A percentile compares a stretch with the other conserved stretches of the same genome.
Evolutionary conservation across 768 basidiomycete species (phyloP).

Genomic region (Tremella mesenterica): DNA sequence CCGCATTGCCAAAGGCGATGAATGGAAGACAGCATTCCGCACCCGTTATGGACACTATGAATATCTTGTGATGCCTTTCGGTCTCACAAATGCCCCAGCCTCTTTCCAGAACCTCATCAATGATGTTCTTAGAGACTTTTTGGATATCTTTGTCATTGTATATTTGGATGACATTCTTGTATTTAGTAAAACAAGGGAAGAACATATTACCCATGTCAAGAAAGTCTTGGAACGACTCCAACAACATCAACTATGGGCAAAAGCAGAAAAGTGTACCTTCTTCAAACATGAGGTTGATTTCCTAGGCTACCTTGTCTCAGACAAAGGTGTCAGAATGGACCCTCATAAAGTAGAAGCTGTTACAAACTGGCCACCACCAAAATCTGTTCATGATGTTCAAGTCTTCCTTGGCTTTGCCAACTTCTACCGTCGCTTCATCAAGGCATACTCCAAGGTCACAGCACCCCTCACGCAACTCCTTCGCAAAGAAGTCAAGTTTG

Average conservation of each 20-base stretch:
- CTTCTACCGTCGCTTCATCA: slow-evolving; percentile 25
- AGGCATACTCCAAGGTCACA: slow-evolving; percentile 14
- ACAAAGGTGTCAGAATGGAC: neutral
- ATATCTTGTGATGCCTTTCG: slow-evolving; percentile 23
- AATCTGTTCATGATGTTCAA: slow-evolving; percentile 11
- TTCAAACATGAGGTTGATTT: neutral
- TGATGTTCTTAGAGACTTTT: slow-evolving; percentile 15
- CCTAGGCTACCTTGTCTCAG: slow-evolving; percentile 2
- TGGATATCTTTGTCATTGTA: slow-evolving; percentile 11
- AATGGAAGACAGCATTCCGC: slow-evolving; percentile 44
- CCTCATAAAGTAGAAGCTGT: neutral
- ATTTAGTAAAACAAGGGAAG: slow-evolving; percentile 2
- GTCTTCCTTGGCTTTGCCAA: slow-evolving; percentile 19
- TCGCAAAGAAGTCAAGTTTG: slow-evolving; percentile 6
- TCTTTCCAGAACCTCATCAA: slow-evolving; percentile 26
- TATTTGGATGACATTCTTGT: slow-evolving; percentile 26
- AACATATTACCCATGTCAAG: too few species aligned
- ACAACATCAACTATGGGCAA: neutral
- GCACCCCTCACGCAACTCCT: slow-evolving; percentile 4
- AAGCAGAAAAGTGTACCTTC: slow-evolving; percentile 7
- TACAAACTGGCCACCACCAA: slow-evolving; percentile 25
- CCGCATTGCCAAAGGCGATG: slow-evolving; percentile 24
- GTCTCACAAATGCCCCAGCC: slow-evolving; percentile 26
- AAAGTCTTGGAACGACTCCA: slow-evolving; percentile 5
- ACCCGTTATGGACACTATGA: slow-evolving; percentile 27